Conservation (phyloP, 1,284 basidiomycete species). For the Apiotrichum gamsii region DNA sequence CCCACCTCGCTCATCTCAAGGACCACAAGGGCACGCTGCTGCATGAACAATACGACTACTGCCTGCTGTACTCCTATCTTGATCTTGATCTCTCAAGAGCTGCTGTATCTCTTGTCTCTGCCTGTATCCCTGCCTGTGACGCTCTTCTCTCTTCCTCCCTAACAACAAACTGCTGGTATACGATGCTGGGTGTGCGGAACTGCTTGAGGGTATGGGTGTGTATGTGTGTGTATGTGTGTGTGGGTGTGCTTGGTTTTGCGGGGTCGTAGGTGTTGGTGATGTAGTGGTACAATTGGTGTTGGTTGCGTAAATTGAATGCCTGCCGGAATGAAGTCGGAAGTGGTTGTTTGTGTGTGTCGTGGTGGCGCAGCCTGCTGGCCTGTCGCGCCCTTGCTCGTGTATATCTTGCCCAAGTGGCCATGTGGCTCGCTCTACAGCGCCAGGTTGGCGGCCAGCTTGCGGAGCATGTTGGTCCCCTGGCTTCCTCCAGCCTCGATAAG, state of each 20-base stretch:
- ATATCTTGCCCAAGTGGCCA: no score
- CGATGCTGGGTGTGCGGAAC: slow-evolving; percentile 1
- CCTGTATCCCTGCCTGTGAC: no score
- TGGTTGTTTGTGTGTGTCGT: background rate
- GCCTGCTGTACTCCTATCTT: no score
- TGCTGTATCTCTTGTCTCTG: no score
- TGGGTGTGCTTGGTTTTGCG: background rate
- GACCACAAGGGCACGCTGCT: no score
- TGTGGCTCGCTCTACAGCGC: background rate
- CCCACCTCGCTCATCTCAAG: no score
- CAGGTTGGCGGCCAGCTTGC: slow-evolving; percentile 17
- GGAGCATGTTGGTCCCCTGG: slow-evolving; percentile 12
- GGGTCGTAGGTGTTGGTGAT: background rate
- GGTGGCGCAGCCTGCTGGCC: background rate
- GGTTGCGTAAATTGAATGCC: background rate
- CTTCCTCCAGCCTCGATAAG: slow-evolving; percentile 20
- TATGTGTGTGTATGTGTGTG: background rate
- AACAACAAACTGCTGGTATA: slow-evolving; percentile 1
- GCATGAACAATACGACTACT: no score
- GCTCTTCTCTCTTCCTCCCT: background rate
- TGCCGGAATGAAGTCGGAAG: background rate
- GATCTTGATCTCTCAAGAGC: no score
- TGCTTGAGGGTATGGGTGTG: background rate
- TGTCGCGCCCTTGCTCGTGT: background rate
- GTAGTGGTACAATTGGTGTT: background rate